Evolutionary conservation across 2,329 filamentous ascomycete species (phyloP).

Genomic region (Amauroascus verrucosus): DNA sequence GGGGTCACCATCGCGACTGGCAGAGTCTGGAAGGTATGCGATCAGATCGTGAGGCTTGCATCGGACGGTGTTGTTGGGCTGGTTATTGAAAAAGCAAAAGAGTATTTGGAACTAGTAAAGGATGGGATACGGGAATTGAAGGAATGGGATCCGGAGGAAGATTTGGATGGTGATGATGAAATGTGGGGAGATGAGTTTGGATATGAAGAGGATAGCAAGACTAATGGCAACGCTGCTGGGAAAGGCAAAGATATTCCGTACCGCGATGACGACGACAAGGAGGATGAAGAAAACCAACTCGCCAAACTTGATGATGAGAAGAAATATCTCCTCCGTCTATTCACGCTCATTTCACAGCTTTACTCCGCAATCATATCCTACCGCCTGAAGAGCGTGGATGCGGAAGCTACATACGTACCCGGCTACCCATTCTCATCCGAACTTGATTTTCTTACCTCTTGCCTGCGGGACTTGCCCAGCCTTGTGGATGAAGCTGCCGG

Average conservation of each 20-base stretch:
- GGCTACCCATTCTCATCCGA: conserved; percentile 18
- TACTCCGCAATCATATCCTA: conserved; percentile 36
- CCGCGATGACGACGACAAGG: conserved; percentile 19
- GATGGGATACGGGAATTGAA: conserved; percentile 80
- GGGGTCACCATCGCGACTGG: conserved; percentile 59
- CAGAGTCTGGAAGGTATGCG: conserved; percentile 73
- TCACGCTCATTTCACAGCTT: conserved; percentile 36
- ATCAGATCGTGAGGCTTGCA: conserved; percentile 56
- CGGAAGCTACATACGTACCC: conserved; percentile 13
- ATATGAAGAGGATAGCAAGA: conserved; percentile 19
- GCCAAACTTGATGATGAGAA: conserved; percentile 33
- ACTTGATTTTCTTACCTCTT: conserved; percentile 29
- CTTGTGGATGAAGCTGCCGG: conserved; percentile 39
- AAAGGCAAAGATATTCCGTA: conserved; percentile 12
- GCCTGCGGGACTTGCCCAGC: conserved; percentile 31
- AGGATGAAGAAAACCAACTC: conserved; percentile 19
- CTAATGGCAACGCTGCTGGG: conserved; percentile 8
- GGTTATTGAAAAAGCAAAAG: conserved; percentile 59
- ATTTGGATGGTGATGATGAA: conserved; percentile 45
- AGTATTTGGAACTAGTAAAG: conserved; percentile 63
- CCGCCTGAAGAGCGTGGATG: conserved; percentile 29
- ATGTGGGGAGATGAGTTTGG: conserved; percentile 24
- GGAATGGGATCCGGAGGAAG: conserved; percentile 71
- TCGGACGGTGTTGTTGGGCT: conserved; percentile 59
- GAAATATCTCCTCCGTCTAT: conserved; percentile 32